Evolutionary conservation across 2,329 filamentous ascomycete genomes (phyloP).

Genomic region (Fusarium sp.): DNA sequence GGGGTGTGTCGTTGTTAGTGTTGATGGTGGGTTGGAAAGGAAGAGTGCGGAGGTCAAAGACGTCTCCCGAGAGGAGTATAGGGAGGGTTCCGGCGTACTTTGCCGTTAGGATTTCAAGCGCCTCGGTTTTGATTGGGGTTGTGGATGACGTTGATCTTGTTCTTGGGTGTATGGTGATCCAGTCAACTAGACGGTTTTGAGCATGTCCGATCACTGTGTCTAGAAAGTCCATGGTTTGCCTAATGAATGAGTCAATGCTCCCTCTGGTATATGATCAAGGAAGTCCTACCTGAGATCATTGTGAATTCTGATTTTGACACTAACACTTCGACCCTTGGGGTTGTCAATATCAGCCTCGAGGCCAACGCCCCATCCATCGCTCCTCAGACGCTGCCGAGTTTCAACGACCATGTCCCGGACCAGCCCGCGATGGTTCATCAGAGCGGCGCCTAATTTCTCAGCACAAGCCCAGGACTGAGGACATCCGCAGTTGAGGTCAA

Average conservation of each 20-base stretch:
- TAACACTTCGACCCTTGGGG: constrained; percentile 65
- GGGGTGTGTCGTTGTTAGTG: constrained; percentile 37
- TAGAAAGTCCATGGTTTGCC: constrained; percentile 69
- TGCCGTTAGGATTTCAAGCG: constrained; percentile 64
- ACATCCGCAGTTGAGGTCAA: constrained; percentile 78
- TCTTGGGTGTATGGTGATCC: constrained; percentile 75
- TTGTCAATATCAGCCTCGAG: constrained; percentile 54
- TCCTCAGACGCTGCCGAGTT: constrained; percentile 60
- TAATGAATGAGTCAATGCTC: constrained; percentile 32
- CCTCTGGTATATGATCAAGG: background rate
- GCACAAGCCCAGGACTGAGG: constrained; percentile 78
- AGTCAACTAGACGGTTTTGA: constrained; percentile 66
- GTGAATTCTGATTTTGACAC: constrained; percentile 76
- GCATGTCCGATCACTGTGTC: constrained; percentile 66
- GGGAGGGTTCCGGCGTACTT: constrained; percentile 65
- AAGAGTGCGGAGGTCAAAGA: constrained; percentile 65
- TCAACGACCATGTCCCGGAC: constrained; percentile 72
- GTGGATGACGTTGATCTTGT: constrained; percentile 68
- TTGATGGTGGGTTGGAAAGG: constrained; percentile 52
- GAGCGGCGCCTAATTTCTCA: constrained; percentile 71
- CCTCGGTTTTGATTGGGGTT: constrained; percentile 68
- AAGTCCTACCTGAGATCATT: constrained; percentile 63
- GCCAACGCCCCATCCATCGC: constrained; percentile 63
- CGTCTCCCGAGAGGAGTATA: constrained; percentile 73
- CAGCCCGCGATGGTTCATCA: constrained; percentile 71